Percentiles rank a stretch among this genome's conserved stretches.
phyloP scores from a whole-genome alignment of 2,329 filamentous ascomycete species.

The Aureobasidium musti region DNA sequence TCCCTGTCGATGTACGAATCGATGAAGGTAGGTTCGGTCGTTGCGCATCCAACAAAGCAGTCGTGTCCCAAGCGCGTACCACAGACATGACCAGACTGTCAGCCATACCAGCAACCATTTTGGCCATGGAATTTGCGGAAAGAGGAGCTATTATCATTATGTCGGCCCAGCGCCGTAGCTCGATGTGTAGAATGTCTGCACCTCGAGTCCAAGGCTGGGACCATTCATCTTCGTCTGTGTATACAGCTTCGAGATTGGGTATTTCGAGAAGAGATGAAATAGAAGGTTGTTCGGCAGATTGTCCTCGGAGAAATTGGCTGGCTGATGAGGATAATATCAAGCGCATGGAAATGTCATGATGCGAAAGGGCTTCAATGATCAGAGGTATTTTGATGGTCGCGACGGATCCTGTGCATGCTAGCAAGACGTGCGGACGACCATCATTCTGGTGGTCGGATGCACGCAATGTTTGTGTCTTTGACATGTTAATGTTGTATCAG shows the following conservation, averaged over 20 bases:
- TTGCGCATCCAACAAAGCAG: slow-evolving; percentile 57
- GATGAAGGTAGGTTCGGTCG: slow-evolving; percentile 33
- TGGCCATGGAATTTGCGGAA: slow-evolving; percentile 82
- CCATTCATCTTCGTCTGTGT: slow-evolving; percentile 88
- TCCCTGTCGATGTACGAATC: slow-evolving; percentile 41
- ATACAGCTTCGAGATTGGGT: slow-evolving; percentile 76
- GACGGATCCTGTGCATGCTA: slow-evolving; percentile 72
- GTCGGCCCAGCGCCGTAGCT: slow-evolving; percentile 79
- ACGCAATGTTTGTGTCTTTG: slow-evolving; percentile 33
- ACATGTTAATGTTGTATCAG: slow-evolving; percentile 6
- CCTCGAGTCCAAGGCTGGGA: slow-evolving; percentile 73
- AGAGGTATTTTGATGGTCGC: slow-evolving; percentile 75
- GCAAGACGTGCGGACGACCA: slow-evolving; percentile 61
- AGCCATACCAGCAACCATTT: slow-evolving; percentile 74
- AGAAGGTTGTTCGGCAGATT: slow-evolving; percentile 74
- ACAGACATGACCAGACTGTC: slow-evolving; percentile 75
- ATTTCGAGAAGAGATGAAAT: slow-evolving; percentile 60
- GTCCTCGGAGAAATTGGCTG: slow-evolving; percentile 71
- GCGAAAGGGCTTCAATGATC: slow-evolving; percentile 57
- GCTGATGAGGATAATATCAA: slow-evolving; percentile 77
- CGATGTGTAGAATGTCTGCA: slow-evolving; percentile 84
- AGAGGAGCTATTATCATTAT: slow-evolving; percentile 78
- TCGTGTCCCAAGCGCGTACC: slow-evolving; percentile 83
- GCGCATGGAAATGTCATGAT: slow-evolving; percentile 71
- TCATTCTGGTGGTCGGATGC: slow-evolving; percentile 49